Percentiles rank a stretch among this genome's conserved stretches.
Conservation (phyloP, 169 alveolate genomes). For the Eimeria maxima region DNA sequence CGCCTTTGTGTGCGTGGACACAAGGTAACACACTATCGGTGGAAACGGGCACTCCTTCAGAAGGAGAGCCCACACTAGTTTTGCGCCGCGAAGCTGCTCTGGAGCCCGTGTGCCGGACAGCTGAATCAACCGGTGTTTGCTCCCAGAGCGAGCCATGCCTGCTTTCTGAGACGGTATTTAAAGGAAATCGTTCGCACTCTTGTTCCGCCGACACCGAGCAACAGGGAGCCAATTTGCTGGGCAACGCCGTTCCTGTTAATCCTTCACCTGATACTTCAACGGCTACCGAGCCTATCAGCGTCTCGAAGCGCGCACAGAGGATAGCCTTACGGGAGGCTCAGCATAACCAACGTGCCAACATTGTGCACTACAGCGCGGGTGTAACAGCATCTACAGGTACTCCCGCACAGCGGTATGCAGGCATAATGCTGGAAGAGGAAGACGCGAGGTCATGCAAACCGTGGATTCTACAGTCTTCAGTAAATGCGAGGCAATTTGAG, state of each 20-base stretch:
- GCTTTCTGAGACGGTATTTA: neutral
- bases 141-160: neutral
- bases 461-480: constrained; percentile 74
- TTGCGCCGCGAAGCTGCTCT: constrained; percentile 70
- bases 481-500: constrained; percentile 86
- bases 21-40: constrained; percentile 39
- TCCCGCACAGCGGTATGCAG: constrained; percentile 30
- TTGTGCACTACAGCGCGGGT: neutral
- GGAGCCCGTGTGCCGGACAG: constrained; percentile 13
- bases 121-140: neutral
- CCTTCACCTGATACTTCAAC: neutral
- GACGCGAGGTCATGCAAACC: constrained; percentile 24
- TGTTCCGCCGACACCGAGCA: neutral
- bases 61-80: constrained; percentile 46
- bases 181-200: neutral
- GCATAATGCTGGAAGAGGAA: constrained; percentile 48
- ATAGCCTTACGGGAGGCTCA: neutral
- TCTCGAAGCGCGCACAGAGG: neutral
- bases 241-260: neutral
- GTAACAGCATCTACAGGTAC: neutral
- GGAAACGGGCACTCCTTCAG: constrained; percentile 44
- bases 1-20: constrained; percentile 37
- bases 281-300: neutral
- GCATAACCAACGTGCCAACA: neutral
- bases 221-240: neutral